phyloP scores from a whole-genome alignment of 2,329 filamentous ascomycete species.

The Phoma herbarum region DNA sequence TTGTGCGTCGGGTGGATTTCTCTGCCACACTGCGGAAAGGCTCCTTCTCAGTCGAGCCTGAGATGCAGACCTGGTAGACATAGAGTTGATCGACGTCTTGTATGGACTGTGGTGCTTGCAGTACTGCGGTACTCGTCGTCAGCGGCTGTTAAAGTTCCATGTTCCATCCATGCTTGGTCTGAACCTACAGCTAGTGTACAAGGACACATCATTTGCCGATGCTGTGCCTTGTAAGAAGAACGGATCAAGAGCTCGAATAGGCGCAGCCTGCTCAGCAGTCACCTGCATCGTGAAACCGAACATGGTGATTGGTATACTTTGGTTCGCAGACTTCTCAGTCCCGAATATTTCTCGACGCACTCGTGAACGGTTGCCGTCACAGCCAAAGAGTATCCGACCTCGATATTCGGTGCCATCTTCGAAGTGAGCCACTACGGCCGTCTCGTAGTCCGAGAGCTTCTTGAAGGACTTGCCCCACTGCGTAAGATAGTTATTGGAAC shows the following conservation, averaged over 20 bases:
- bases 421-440: neutral
- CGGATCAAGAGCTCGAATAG: constrained; percentile 23
- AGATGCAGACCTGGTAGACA: constrained; percentile 23
- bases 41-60: constrained; percentile 11
- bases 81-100: neutral
- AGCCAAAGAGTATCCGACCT: neutral
- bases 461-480: neutral
- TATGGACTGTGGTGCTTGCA: constrained; percentile 12
- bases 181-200: constrained; percentile 17
- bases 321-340: neutral
- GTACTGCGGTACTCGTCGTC: constrained; percentile 3
- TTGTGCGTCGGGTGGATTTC: neutral
- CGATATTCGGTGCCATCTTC: neutral
- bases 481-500: neutral
- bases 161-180: neutral
- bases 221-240: constrained; percentile 27
- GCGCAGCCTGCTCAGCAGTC: constrained; percentile 15
- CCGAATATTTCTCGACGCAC: neutral
- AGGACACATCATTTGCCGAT: constrained; percentile 14
- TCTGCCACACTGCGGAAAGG: neutral
- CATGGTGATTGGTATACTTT: constrained; percentile 1
- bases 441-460: neutral
- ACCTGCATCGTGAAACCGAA: constrained; percentile 24
- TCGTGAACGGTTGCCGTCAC: neutral
- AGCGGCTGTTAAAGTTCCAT: neutral